These are phyloP conservation scores for Scheffersomyces insectosa DNA, from an alignment of 1,139 yeast species.

Conservation along the genomic window DNA sequence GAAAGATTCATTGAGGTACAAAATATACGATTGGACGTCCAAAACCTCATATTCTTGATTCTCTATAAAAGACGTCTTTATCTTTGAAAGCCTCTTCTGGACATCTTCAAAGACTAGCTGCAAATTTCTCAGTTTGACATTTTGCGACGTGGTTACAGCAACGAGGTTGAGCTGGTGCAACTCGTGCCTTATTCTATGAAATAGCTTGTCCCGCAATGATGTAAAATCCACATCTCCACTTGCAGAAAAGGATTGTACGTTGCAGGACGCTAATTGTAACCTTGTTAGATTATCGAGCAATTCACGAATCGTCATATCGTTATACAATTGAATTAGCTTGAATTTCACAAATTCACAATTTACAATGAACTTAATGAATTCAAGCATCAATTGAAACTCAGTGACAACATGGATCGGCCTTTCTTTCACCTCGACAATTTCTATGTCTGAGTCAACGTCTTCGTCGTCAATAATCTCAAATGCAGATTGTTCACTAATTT, in stretches of 20 bases:
- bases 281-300: conserved; percentile 24
- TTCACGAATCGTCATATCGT: conserved; percentile 20
- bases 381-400: conserved; percentile 28
- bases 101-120: conserved; percentile 16
- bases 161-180: conserved; percentile 12
- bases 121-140: conserved; percentile 18
- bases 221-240: not conserved
- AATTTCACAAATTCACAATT: conserved; percentile 19
- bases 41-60: too few relatives aligned
- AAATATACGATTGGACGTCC: not conserved
- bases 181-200: conserved; percentile 34
- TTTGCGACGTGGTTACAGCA: conserved; percentile 23
- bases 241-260: not conserved
- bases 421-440: conserved; percentile 14
- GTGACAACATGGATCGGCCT: conserved; percentile 19
- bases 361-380: conserved; percentile 32
- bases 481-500: too few relatives aligned
- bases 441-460: conserved; percentile 5
- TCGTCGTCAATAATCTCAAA: too few relatives aligned
- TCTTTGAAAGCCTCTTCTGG: conserved; percentile 8
- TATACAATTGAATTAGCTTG: conserved; percentile 25
- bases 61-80: too few relatives aligned
- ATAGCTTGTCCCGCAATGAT: conserved; percentile 19
- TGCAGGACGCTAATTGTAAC: conserved; percentile 13
- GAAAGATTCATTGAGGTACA: too few relatives aligned